Percentiles rank a stretch among this genome's conserved stretches.
phyloP scores from a whole-genome alignment of 2,329 filamentous ascomycete species.

The Monilinia fructicola region DNA sequence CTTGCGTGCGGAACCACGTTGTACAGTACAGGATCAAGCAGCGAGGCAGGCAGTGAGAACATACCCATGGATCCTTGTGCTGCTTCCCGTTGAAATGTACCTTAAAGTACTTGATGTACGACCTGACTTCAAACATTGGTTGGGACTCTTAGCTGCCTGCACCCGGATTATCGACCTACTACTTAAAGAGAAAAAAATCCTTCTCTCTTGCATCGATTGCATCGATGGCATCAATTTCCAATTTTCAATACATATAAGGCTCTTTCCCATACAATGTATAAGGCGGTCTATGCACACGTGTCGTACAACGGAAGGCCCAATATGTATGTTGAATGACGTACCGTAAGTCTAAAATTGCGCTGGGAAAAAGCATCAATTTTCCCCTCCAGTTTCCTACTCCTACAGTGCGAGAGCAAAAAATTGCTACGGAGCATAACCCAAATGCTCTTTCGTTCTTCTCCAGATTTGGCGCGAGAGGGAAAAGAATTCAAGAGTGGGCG shows the following conservation, averaged over 20 bases:
- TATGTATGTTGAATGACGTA: conserved; percentile 23
- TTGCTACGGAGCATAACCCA: too few relatives aligned
- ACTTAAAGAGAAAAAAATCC: conserved; percentile 1
- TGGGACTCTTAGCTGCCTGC: conserved; percentile 6
- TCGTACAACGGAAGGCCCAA: conserved; percentile 23
- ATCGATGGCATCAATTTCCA: conserved; percentile 20
- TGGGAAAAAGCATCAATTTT: background rate
- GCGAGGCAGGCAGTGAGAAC: conserved; percentile 14
- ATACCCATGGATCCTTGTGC: conserved; percentile 8
- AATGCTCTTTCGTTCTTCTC: too few relatives aligned
- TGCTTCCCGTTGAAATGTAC: conserved; percentile 17
- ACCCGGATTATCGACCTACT: conserved; percentile 2
- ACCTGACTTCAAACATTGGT: conserved; percentile 1
- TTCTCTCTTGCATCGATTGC: conserved; percentile 21
- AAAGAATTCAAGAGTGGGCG: background rate
- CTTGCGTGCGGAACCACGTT: conserved; percentile 7
- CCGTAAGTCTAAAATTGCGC: background rate
- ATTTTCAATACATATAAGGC: conserved; percentile 22
- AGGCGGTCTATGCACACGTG: conserved; percentile 24
- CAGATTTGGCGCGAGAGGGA: background rate
- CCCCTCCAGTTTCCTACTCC: conserved; percentile 13
- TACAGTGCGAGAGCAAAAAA: background rate
- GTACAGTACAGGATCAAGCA: conserved; percentile 19
- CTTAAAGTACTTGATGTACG: conserved; percentile 3
- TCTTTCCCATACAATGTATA: conserved; percentile 14